Percentiles rank a stretch among this genome's conserved stretches.
Evolutionary conservation across 2,329 filamentous ascomycete species (phyloP).

Genomic region (Hymenoscyphus fraxineus): DNA sequence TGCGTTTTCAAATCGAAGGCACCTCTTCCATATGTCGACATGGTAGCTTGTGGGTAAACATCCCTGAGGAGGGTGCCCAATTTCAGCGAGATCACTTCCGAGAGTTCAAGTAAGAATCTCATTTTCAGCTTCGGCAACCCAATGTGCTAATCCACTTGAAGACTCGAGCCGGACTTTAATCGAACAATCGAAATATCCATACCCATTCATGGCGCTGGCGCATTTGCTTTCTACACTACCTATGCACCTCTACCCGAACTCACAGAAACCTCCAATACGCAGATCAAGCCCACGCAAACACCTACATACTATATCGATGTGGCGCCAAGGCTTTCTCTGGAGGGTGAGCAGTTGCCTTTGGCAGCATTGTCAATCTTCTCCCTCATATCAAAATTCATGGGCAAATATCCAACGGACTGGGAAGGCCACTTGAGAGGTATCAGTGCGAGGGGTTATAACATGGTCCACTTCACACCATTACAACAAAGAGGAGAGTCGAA

Average conservation of each 20-base stretch:
- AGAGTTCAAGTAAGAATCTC: slow-evolving; percentile 75
- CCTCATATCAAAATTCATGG: slow-evolving; percentile 97
- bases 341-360: slow-evolving; percentile 71
- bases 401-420: slow-evolving; percentile 85
- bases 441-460: slow-evolving; percentile 90
- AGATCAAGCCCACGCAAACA: slow-evolving; percentile 61
- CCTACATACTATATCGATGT: slow-evolving; percentile 90
- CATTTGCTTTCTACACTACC: slow-evolving; percentile 91
- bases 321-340: slow-evolving; percentile 72
- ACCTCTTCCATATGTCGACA: slow-evolving; percentile 93
- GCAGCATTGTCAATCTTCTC: slow-evolving; percentile 90
- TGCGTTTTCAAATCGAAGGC: slow-evolving; percentile 89
- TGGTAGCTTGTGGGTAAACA: slow-evolving; percentile 95
- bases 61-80: slow-evolving; percentile 69
- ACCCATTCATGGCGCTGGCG: slow-evolving; percentile 75
- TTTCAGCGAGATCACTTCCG: slow-evolving; percentile 79
- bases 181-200: slow-evolving; percentile 86
- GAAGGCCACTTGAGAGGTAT: slow-evolving; percentile 85
- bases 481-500: slow-evolving; percentile 87
- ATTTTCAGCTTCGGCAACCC: slow-evolving; percentile 1
- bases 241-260: slow-evolving; percentile 81
- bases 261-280: slow-evolving; percentile 45
- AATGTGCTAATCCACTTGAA: slow-evolving; percentile 38
- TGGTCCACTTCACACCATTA: slow-evolving; percentile 96
- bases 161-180: slow-evolving; percentile 89